These are phyloP conservation scores for Teunomyces barrocoloradensis DNA, from an alignment of 805 yeast species.

Conservation along the genomic window DNA sequence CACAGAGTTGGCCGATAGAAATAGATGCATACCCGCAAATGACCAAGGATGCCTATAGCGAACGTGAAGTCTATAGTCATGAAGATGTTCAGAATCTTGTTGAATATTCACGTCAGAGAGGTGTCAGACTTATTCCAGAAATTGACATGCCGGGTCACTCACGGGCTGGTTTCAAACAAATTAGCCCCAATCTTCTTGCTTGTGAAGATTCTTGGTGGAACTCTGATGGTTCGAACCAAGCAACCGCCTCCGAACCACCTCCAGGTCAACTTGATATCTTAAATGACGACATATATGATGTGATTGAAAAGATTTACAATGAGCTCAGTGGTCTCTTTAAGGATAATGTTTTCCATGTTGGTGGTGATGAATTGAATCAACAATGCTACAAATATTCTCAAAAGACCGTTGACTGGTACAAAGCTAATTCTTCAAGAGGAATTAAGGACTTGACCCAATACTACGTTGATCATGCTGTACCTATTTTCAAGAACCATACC, in stretches of 20 bases:
- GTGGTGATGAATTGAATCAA: slow-evolving; percentile 36
- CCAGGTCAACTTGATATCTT: slow-evolving; percentile 41
- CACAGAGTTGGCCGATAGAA: slow-evolving; percentile 42
- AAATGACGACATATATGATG: slow-evolving; percentile 28
- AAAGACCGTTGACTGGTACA: slow-evolving; percentile 25
- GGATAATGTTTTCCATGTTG: slow-evolving; percentile 42
- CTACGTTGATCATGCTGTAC: slow-evolving; percentile 34
- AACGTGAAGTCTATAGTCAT: slow-evolving; percentile 25
- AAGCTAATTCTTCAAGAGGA: slow-evolving; percentile 20
- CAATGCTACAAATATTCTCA: slow-evolving; percentile 32
- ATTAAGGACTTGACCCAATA: slow-evolving; percentile 29
- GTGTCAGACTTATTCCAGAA: slow-evolving; percentile 43
- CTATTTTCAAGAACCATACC: slow-evolving; percentile 26
- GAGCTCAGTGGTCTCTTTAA: slow-evolving; percentile 30
- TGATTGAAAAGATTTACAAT: slow-evolving; percentile 29
- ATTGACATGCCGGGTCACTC: slow-evolving; percentile 44
- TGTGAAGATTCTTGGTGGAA: slow-evolving; percentile 31
- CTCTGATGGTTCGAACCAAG: slow-evolving; percentile 17
- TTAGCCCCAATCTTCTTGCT: slow-evolving; percentile 28
- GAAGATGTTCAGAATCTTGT: slow-evolving; percentile 26
- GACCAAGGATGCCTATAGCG: slow-evolving; percentile 37
- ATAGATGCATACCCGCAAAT: slow-evolving; percentile 33
- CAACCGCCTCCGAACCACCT: slow-evolving; percentile 36
- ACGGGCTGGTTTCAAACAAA: slow-evolving; percentile 35
- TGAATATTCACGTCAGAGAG: slow-evolving; percentile 30